These are phyloP conservation scores for Aspergillus baeticus DNA, from an alignment of 495 filamentous ascomycete genomes.

Conservation along the genomic window DNA sequence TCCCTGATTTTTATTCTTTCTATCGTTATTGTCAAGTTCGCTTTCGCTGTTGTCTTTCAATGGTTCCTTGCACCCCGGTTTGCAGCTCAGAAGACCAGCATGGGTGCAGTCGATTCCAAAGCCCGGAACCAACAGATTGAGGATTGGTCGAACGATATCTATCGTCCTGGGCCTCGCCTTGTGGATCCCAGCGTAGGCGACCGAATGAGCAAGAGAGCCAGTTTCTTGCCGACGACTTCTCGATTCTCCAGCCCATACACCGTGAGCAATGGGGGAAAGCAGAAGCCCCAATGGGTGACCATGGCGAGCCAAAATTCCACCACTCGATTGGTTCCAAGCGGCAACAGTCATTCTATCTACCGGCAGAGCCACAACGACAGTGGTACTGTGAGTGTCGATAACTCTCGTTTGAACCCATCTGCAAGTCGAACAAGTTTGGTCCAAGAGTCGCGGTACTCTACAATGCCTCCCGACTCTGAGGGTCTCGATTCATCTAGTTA, in stretches of 20 bases:
- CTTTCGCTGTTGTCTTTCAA: constrained; percentile 87
- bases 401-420: constrained; percentile 33
- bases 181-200: constrained; percentile 64
- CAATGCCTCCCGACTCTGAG: constrained; percentile 61
- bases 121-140: constrained; percentile 92
- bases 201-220: constrained; percentile 75
- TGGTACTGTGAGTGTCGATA: constrained; percentile 50
- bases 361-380: constrained; percentile 69
- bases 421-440: constrained; percentile 56
- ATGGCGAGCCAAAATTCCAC: constrained; percentile 93
- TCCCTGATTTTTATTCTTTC: constrained; percentile 91
- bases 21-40: constrained; percentile 83
- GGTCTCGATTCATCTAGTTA: constrained; percentile 85
- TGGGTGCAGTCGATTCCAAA: constrained; percentile 61
- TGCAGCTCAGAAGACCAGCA: constrained; percentile 72
- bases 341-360: constrained; percentile 60
- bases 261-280: constrained; percentile 53
- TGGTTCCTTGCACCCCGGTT: constrained; percentile 89
- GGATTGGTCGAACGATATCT: constrained; percentile 98
- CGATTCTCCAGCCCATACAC: constrained; percentile 94
- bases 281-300: constrained; percentile 69
- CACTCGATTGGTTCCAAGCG: constrained; percentile 67
- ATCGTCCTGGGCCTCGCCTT: constrained; percentile 80
- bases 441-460: constrained; percentile 49
- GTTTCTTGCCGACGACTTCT: constrained; percentile 78